phyloP scores from a whole-genome alignment of 306 rosid genomes.

The Quercus glauca region DNA sequence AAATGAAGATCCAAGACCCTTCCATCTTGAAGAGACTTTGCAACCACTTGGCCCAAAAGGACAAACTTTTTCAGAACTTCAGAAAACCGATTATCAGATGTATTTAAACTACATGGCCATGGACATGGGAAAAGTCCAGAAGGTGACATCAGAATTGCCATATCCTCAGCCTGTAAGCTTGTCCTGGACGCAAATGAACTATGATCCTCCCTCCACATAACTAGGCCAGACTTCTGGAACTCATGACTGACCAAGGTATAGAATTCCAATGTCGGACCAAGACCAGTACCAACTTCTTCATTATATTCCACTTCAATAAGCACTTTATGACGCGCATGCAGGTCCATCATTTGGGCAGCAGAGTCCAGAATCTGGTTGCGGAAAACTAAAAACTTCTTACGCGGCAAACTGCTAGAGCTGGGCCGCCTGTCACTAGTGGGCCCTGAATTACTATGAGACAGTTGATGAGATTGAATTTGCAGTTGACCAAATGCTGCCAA shows the following conservation, averaged over 20 bases:
- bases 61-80: conserved; percentile 67
- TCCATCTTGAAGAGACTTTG: conserved; percentile 92
- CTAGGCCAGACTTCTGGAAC: conserved; percentile 76
- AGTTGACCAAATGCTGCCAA: conserved; percentile 71
- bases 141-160: conserved; percentile 35
- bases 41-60: conserved; percentile 88
- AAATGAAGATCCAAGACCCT: conserved; percentile 90
- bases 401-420: conserved; percentile 50
- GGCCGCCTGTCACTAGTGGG: conserved; percentile 45
- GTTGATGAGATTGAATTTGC: conserved; percentile 40
- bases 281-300: conserved; percentile 99
- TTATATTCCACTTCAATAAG: conserved; percentile 89
- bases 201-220: conserved; percentile 86
- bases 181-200: conserved; percentile 33
- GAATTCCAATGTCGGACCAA: conserved; percentile 97
- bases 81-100: conserved; percentile 46
- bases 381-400: conserved; percentile 77
- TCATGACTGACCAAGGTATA: conserved; percentile 91
- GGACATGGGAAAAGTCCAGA: conserved; percentile 90
- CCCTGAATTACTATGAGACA: conserved; percentile 51
- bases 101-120: conserved; percentile 50
- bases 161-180: conserved; percentile 37
- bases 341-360: conserved; percentile 89
- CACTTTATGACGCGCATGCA: conserved; percentile 62
- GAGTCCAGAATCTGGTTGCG: conserved; percentile 72